phyloP scores from a whole-genome alignment of 2,329 filamentous ascomycete species.

The Pestalotiopsis sp. region DNA sequence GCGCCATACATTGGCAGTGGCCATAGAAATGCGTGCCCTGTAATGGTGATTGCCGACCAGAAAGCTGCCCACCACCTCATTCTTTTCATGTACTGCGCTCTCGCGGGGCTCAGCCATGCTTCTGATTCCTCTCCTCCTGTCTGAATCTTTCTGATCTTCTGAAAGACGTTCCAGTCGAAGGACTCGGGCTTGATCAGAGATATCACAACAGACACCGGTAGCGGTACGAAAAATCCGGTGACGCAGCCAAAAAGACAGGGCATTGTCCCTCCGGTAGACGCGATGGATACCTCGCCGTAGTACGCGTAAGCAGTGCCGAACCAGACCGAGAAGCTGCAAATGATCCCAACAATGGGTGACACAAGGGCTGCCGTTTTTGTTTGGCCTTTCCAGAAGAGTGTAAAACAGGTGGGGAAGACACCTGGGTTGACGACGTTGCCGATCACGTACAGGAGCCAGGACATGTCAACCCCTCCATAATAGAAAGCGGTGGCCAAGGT shows the following conservation, averaged over 20 bases:
- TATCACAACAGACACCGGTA: not conserved
- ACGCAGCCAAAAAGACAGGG: not conserved
- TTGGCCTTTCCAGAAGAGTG: not conserved
- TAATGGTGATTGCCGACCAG: slow-evolving; percentile 12
- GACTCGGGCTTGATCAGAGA: not conserved
- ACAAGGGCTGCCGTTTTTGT: not conserved
- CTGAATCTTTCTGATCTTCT: not conserved
- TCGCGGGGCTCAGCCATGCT: slow-evolving; percentile 8
- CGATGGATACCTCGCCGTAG: slow-evolving; percentile 2
- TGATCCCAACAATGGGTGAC: not conserved
- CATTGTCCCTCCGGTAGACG: not conserved
- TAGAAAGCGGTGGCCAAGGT: not conserved
- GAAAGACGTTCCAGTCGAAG: not conserved
- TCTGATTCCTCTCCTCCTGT: not conserved
- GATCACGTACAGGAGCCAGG: not conserved
- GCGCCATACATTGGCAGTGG: slow-evolving; percentile 15
- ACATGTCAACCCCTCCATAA: not conserved
- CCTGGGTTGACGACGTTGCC: not conserved
- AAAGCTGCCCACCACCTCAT: slow-evolving; percentile 16
- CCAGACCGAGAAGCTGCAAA: not conserved
- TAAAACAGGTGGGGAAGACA: not conserved
- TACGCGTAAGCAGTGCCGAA: not conserved
- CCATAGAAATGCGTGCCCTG: slow-evolving; percentile 14
- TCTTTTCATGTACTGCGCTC: slow-evolving; percentile 11
- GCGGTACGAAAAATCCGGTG: not conserved